Evolutionary conservation across 164 flowering plant species (phyloP).

Genomic region (Umbilicus rupestris): DNA sequence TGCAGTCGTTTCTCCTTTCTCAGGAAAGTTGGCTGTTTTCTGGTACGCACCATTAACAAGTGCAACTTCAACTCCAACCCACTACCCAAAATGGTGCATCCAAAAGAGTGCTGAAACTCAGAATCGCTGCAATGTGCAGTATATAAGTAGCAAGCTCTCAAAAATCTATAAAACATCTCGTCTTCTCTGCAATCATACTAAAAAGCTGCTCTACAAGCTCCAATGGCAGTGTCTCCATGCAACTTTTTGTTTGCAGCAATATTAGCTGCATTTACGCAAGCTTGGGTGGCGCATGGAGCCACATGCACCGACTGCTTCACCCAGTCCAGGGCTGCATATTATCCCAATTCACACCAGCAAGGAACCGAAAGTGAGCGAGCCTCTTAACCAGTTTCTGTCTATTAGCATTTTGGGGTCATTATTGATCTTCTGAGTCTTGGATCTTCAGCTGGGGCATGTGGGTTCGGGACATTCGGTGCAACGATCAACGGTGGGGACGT

Average conservation of each 20-base stretch:
- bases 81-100: not conserved
- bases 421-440: not conserved
- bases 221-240: conserved; percentile 34
- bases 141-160: not conserved
- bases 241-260: conserved; percentile 12
- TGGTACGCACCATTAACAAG: not conserved
- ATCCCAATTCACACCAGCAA: conserved; percentile 52
- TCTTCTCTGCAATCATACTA: not conserved
- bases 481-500: conserved; percentile 77
- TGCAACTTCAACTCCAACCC: not conserved
- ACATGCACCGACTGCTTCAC: conserved; percentile 46
- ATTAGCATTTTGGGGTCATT: not conserved
- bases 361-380: conserved; percentile 59
- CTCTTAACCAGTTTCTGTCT: not conserved
- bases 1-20: not conserved
- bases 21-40: not conserved
- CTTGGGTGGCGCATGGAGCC: conserved; percentile 25
- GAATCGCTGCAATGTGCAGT: not conserved
- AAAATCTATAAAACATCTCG: not conserved
- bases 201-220: not conserved
- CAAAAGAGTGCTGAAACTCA: not conserved
- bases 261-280: conserved; percentile 22
- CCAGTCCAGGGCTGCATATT: conserved; percentile 59
- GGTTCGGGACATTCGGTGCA: conserved; percentile 72
- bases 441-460: conserved; percentile 64